These are phyloP conservation scores for Cornus suecica DNA, from an alignment of 148 eudicot species.

Conservation along the genomic window DNA sequence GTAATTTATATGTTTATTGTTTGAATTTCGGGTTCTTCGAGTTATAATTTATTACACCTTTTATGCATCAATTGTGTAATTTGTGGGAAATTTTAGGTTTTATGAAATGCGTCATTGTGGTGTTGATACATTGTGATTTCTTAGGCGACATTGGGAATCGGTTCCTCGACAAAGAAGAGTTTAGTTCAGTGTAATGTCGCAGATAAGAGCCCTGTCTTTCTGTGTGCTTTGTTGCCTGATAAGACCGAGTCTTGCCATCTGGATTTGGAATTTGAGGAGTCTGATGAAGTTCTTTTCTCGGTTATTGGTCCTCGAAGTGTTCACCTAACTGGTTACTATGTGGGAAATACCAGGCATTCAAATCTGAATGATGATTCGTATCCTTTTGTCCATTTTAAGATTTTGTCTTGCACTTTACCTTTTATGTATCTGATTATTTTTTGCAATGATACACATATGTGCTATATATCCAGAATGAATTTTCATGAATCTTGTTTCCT, in stretches of 20 bases:
- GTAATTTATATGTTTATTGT: not conserved
- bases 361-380: constrained; percentile 57
- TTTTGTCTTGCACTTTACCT: not conserved
- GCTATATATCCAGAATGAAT: not conserved
- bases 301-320: constrained; percentile 82
- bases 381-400: constrained; percentile 38
- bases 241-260: constrained; percentile 69
- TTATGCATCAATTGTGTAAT: not conserved
- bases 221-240: constrained; percentile 73
- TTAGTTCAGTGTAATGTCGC: constrained; percentile 87
- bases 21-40: not conserved
- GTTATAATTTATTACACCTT: not conserved
- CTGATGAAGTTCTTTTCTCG: constrained; percentile 72
- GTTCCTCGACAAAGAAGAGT: constrained; percentile 45
- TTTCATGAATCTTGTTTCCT: not conserved
- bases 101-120: not conserved
- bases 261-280: constrained; percentile 85
- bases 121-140: constrained; percentile 4
- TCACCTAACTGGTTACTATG: constrained; percentile 71
- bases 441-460: not conserved
- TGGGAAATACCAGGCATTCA: constrained; percentile 23
- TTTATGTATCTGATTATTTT: not conserved
- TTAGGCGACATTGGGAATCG: constrained; percentile 80
- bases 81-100: not conserved
- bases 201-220: constrained; percentile 69